Percentiles rank a stretch among this genome's conserved stretches.
Evolutionary conservation across 768 basidiomycete species (phyloP).

Genomic region (Mycena galericulata): DNA sequence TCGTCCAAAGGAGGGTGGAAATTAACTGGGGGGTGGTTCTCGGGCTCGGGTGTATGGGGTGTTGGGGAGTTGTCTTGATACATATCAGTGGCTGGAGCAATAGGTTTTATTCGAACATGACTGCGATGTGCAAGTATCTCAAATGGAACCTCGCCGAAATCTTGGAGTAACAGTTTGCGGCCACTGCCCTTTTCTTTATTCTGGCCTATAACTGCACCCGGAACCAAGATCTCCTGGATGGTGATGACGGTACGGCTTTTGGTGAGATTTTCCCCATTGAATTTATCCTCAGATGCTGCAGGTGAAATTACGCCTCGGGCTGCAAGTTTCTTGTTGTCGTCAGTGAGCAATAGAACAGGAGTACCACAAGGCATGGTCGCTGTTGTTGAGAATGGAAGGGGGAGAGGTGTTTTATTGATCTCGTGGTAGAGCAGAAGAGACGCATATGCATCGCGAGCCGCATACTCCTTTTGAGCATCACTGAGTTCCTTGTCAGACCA

Average conservation of each 20-base stretch:
- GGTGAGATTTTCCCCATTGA: conserved; percentile 12
- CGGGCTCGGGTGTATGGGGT: not conserved
- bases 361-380: not conserved
- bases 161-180: not conserved
- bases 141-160: conserved; percentile 9
- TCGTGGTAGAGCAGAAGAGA: conserved; percentile 7
- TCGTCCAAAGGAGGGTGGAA: conserved; percentile 5
- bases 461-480: conserved; percentile 13
- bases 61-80: not conserved
- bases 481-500: conserved; percentile 21
- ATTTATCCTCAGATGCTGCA: not conserved
- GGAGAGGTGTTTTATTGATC: conserved; percentile 19
- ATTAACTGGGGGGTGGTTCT: not conserved
- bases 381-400: not conserved
- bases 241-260: conserved; percentile 16
- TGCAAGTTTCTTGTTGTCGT: conserved; percentile 19
- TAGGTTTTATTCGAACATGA: conserved; percentile 18
- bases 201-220: conserved; percentile 10
- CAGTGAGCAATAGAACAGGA: conserved; percentile 17
- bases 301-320: conserved; percentile 17
- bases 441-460: conserved; percentile 13
- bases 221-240: conserved; percentile 11
- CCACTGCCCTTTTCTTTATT: not conserved
- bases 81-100: not conserved
- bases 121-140: conserved; percentile 14